A percentile compares a stretch with the other conserved stretches of the same genome.
Conservation (phyloP, 768 basidiomycete species). For the Termitomyces sp. region DNA sequence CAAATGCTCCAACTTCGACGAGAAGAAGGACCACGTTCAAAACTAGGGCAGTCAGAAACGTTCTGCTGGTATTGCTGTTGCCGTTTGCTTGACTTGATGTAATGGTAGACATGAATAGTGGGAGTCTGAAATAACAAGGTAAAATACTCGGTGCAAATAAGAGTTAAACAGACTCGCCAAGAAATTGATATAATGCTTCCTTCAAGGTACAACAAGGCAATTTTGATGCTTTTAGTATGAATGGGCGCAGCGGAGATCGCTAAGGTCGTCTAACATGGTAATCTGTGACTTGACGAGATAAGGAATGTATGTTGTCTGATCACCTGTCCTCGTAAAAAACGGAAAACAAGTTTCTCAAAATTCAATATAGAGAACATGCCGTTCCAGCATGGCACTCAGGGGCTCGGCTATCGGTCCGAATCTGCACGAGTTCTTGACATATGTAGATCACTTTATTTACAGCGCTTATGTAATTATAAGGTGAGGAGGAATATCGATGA, state of each 20-base stretch:
- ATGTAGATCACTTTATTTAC: not conserved
- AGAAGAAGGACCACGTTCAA: constrained; percentile 44
- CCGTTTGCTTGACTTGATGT: constrained; percentile 20
- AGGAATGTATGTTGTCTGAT: not conserved
- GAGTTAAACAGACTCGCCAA: not conserved
- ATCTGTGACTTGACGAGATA: not conserved
- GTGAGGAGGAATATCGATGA: not conserved
- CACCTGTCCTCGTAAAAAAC: not conserved
- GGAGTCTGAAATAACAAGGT: not conserved
- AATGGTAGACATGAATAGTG: constrained; percentile 19
- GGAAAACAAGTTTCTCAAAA: not conserved
- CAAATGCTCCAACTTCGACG: constrained; percentile 48
- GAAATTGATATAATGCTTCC: not conserved
- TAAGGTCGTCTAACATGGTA: not conserved
- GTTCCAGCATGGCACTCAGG: not conserved
- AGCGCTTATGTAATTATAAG: not conserved
- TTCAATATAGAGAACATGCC: not conserved
- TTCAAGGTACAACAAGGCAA: not conserved
- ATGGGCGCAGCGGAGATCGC: not conserved
- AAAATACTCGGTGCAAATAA: not conserved
- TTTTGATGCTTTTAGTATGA: not conserved
- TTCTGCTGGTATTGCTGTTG: constrained; percentile 31
- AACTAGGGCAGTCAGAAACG: constrained; percentile 57
- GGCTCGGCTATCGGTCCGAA: not conserved
- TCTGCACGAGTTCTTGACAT: no score